Evolutionary conservation across 2,329 filamentous ascomycete species (phyloP), one percentile per base, ranked within the genome.

Genomic region (Xylariaceae sp.): DNA sequence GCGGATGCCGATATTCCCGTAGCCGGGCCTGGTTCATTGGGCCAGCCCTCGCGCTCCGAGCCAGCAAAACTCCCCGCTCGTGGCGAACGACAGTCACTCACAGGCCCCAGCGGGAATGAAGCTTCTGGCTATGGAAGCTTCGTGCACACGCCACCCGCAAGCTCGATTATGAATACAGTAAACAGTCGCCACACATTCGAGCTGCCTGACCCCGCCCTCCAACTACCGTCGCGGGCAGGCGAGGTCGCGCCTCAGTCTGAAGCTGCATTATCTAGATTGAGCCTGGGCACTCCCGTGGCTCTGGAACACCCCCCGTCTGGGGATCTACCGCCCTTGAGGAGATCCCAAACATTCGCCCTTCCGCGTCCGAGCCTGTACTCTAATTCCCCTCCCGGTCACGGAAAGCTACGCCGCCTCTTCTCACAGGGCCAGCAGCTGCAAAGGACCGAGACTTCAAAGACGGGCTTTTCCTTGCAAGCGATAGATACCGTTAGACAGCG

Each of bases 401-500:
- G 37, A 36, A 57, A 58, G 19, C 43, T 71, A 17, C 53, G 59
- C 8, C 62, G 69, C 17, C 54, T 71, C 18, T 67, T 72, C 45
- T 63, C 67, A 1, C 53, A 57, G 5, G 50, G 55, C 18, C 64
- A 52, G 34, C 62, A 44, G 59, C 60, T 63, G 3, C 52, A 65
- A 19, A 51, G 52, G 23, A 51, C 47, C 2, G 59, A 60, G 1
- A 53, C 63, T 50, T 50, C 64, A 39, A 60, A 64, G 60, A 48
- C 63, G 50, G 62, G 74, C 39, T 56, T 65, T 57, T 59, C 66
- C 31, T 48, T 70, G 55, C 60, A 70, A 34, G 61, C 66, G 16
- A 56, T 74, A 17, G 50, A 67, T 59, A 50, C 65, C 27, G 71
- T 94, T 3, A 83, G 85, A 31, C 70, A 81, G 40, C 75, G 80